Base-by-base conservation (phyloP, 306 rosid genomes). In the Cucumis cinereus region DNA sequence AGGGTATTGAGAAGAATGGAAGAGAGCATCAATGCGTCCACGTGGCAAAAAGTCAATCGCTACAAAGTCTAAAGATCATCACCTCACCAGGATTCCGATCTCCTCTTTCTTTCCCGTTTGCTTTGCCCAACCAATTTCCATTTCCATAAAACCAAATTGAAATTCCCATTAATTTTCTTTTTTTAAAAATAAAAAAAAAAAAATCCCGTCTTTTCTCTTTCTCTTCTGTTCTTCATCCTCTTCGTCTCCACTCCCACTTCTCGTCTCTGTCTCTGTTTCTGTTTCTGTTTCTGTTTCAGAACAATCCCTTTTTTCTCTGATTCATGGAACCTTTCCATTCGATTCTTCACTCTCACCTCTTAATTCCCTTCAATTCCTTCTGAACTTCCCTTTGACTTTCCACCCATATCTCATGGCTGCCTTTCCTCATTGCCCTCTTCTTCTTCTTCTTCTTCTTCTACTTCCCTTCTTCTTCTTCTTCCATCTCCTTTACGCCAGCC, bases 361-460 rank as follows among this genome's bases (percentile, higher is more conserved):
- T 57, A 9, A 26, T 59, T 59, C 9, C 24, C 8, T 54, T 10
- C 24, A 20, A 55, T 8, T 20, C 13, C 4, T 26, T 55, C 60
- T n/a, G 4, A 43, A 20, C 1, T 23, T 70, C 64, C 53, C 40
- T 79, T 91, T 89, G 88, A 89, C 90, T 81, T 87, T 79, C 62
- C 73, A 41, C 66, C 61, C 84, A 17, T 77, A 62, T 83, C 81
- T 45, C 80, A 93, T 93, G 98, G 80, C 91, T 67, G 78, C 91
- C 72, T 78, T 16, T 28, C 81, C 85, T 79, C 86, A 49, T 74
- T 74, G 74, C 78, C 57, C 85, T 71, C 77, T 93, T 36, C 38
- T 88, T 49, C 55, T 74, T 81, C 8, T 74, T 89, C 74, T 79
- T 40, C 61, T 76, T 53, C 60, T 76, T 53, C 77, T 75, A 82